phyloP scores from a whole-genome alignment of 768 basidiomycete genomes.

The Lepiota brunneoincarnata region DNA sequence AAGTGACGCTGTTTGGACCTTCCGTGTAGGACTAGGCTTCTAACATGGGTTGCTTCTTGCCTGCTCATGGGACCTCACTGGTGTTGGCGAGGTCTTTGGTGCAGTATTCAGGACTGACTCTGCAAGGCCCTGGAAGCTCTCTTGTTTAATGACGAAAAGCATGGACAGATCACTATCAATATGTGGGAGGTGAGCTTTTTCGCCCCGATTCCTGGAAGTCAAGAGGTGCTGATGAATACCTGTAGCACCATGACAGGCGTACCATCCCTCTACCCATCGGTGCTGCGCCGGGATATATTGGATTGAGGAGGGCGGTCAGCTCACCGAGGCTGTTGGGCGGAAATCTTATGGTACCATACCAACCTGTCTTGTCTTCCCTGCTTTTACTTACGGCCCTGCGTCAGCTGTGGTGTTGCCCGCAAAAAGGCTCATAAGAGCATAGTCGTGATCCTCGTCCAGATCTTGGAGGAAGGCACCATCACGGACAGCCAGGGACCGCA shows the following conservation, averaged over 20 bases:
- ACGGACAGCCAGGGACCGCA: constrained; percentile 91
- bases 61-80: constrained; percentile 87
- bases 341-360: constrained; percentile 72
- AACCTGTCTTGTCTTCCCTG: too few relatives aligned
- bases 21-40: constrained; percentile 89
- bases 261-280: constrained; percentile 90
- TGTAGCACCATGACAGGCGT: constrained; percentile 85
- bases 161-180: constrained; percentile 90
- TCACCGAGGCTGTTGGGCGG: constrained; percentile 90
- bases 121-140: constrained; percentile 87
- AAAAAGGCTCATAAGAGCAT: constrained; percentile 97
- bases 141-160: constrained; percentile 85
- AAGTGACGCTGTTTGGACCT: constrained; percentile 91
- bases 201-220: neutral
- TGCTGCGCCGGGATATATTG: constrained; percentile 91
- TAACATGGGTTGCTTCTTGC: constrained; percentile 88
- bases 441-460: constrained; percentile 85
- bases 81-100: constrained; percentile 78
- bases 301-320: constrained; percentile 87
- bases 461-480: constrained; percentile 85
- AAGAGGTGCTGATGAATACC: neutral
- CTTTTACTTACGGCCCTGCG: neutral
- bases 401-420: constrained; percentile 72
- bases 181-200: constrained; percentile 71
- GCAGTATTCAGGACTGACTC: constrained; percentile 64